Evolutionary conservation across 768 basidiomycete genomes (phyloP).

Genomic region (Lepiota venenata): DNA sequence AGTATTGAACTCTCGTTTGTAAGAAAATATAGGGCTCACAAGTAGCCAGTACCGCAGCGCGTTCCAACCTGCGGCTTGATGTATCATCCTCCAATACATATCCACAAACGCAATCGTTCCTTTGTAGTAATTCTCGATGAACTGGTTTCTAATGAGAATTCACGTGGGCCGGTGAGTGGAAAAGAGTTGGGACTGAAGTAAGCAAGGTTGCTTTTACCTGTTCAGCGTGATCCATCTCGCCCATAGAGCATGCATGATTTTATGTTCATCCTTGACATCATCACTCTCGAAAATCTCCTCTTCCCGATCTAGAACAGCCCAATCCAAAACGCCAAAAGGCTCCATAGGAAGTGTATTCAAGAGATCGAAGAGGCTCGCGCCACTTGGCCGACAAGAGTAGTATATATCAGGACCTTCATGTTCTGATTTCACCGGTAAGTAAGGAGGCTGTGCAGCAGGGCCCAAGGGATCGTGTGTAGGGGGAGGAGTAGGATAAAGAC

Average conservation of each 20-base stretch:
- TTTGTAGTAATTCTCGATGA: conserved; percentile 51
- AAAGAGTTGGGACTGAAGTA: not conserved
- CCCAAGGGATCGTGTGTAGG: conserved; percentile 42
- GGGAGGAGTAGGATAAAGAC: conserved; percentile 35
- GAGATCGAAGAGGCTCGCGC: conserved; percentile 62
- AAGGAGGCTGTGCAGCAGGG: conserved; percentile 48
- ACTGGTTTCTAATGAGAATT: conserved; percentile 37
- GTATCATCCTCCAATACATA: conserved; percentile 64
- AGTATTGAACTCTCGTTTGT: not conserved
- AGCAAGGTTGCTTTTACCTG: conserved; percentile 32
- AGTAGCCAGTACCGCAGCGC: conserved; percentile 61
- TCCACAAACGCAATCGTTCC: conserved; percentile 55
- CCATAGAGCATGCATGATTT: conserved; percentile 80
- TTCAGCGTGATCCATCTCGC: conserved; percentile 68
- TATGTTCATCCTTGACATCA: conserved; percentile 70
- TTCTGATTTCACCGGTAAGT: conserved; percentile 45
- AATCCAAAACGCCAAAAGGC: conserved; percentile 60
- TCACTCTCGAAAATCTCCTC: conserved; percentile 75
- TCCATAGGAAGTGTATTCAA: conserved; percentile 57
- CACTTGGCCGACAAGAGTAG: conserved; percentile 65
- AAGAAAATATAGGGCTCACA: conserved; percentile 31
- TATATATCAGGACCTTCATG: conserved; percentile 43
- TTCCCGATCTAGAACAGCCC: conserved; percentile 69
- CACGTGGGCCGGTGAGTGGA: not conserved
- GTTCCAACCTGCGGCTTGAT: conserved; percentile 64